These are phyloP conservation scores for Mesembryanthemum crystallinum DNA, from an alignment of 148 eudicot species.

Conservation along the genomic window DNA sequence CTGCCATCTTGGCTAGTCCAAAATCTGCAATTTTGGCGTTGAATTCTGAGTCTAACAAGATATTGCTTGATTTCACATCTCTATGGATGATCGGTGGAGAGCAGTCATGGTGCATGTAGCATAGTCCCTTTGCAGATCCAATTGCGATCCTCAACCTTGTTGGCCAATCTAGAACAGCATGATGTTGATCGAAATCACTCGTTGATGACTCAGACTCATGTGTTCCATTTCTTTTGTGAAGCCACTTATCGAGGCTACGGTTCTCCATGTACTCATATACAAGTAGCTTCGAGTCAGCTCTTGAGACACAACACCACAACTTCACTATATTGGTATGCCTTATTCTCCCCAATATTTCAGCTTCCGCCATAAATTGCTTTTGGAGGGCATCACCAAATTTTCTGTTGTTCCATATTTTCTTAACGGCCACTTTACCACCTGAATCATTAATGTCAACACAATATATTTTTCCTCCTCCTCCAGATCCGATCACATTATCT, in stretches of 20 bases:
- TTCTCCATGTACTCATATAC: no score
- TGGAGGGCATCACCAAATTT: conserved; percentile 32
- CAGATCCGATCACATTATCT: no score
- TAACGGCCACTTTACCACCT: no score
- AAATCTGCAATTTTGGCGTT: no score
- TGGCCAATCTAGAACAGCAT: conserved; percentile 43
- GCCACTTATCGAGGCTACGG: conserved; percentile 67
- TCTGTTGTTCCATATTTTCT: no score
- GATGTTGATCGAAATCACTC: not conserved
- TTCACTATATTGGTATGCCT: conserved; percentile 69
- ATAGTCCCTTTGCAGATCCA: conserved; percentile 47
- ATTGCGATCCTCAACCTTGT: conserved; percentile 44
- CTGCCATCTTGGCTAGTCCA: conserved; percentile 40
- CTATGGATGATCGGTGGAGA: no score
- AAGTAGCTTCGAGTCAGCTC: conserved; percentile 52
- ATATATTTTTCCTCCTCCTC: no score
- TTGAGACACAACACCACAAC: conserved; percentile 65
- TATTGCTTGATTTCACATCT: no score
- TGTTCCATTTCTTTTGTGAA: conserved; percentile 41
- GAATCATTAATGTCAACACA: no score
- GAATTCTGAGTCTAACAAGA: no score
- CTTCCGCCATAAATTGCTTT: conserved; percentile 61
- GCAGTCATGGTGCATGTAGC: conserved; percentile 63
- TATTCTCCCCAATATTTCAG: conserved; percentile 51
- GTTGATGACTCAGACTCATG: conserved; percentile 34